Evolutionary conservation across 768 basidiomycete species (phyloP).

Genomic region (Leucocoprinus birnbaumii): DNA sequence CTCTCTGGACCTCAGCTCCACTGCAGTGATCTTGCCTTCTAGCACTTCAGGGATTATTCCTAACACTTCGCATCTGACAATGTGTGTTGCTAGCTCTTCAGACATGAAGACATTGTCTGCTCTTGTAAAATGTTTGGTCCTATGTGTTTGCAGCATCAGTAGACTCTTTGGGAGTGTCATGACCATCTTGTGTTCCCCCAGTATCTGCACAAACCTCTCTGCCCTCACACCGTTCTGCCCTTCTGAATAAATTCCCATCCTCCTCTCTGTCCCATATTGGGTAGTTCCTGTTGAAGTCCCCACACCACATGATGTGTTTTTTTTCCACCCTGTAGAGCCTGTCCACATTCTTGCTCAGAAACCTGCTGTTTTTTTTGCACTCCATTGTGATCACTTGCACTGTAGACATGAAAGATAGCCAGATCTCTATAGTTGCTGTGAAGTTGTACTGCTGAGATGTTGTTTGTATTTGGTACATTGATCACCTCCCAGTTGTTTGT

Average conservation of each 20-base stretch:
- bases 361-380: not conserved
- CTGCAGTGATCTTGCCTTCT: too few species aligned
- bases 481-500: constrained; percentile 17
- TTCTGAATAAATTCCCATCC: constrained; percentile 33
- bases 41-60: too few species aligned
- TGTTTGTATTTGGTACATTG: constrained; percentile 11
- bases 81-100: not conserved
- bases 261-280: constrained; percentile 32
- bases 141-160: constrained; percentile 26
- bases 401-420: constrained; percentile 20
- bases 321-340: not conserved
- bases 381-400: constrained; percentile 8
- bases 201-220: constrained; percentile 22
- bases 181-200: constrained; percentile 23
- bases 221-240: constrained; percentile 16
- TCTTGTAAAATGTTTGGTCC: constrained; percentile 30
- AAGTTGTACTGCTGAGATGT: constrained; percentile 16
- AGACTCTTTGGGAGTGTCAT: constrained; percentile 30
- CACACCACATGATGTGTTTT: constrained; percentile 25
- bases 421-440: not conserved
- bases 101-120: constrained; percentile 43
- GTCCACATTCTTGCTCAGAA: not conserved
- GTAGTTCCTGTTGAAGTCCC: constrained; percentile 43
- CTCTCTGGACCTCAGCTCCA: too few species aligned
- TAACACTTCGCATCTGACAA: constrained; percentile 30